A percentile compares a stretch with the other conserved stretches of the same genome.
These are phyloP conservation scores for Raddia guianensis DNA, from an alignment of 176 grass and related monocot species.

Conservation along the genomic window DNA sequence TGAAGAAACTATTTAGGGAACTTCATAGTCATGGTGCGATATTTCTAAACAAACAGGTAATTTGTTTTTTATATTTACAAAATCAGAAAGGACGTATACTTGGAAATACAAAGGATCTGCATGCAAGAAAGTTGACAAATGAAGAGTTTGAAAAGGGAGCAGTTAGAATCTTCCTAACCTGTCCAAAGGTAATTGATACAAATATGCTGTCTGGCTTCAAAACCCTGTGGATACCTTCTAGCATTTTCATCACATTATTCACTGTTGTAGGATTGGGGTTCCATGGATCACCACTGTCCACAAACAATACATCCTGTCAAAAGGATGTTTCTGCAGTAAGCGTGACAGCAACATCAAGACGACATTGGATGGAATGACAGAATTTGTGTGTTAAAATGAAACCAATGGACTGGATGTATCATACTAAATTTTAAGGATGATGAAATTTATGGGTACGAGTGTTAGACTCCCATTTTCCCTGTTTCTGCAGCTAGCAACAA, in stretches of 20 bases:
- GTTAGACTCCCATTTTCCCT: neutral
- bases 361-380: neutral
- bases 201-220: slow-evolving; percentile 78
- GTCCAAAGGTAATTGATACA: slow-evolving; percentile 87
- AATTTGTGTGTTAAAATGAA: neutral
- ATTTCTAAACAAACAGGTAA: neutral
- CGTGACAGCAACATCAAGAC: neutral
- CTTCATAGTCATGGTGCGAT: neutral
- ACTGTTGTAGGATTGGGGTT: slow-evolving; percentile 66
- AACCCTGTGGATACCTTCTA: slow-evolving; percentile 77
- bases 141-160: slow-evolving; percentile 3
- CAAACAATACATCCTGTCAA: slow-evolving; percentile 83
- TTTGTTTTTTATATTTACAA: slow-evolving; percentile 4
- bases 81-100: neutral
- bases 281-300: slow-evolving; percentile 97
- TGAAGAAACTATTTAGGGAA: neutral
- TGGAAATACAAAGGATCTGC: neutral
- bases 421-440: neutral
- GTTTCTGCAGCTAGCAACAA: neutral
- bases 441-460: neutral
- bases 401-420: neutral
- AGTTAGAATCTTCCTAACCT: slow-evolving; percentile 52
- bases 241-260: slow-evolving; percentile 87
- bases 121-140: neutral
- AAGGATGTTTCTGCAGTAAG: slow-evolving; percentile 37